A percentile compares a stretch with the other conserved stretches of the same genome.
Conservation (phyloP, 306 rosid genomes). For the Lathyrus sativus region DNA sequence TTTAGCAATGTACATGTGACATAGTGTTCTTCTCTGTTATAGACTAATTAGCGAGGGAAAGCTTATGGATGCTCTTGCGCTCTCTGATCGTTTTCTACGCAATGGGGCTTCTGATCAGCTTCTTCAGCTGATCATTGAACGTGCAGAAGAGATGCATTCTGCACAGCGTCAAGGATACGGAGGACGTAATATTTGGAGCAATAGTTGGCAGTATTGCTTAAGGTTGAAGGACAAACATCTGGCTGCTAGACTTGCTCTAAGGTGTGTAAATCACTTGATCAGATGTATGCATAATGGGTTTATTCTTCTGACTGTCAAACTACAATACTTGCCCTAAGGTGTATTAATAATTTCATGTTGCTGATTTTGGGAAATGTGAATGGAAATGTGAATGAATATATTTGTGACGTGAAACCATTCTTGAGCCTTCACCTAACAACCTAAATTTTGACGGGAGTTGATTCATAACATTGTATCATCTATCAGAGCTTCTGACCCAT, state of each 20-base stretch:
- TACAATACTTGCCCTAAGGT: constrained; percentile 73
- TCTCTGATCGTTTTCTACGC: constrained; percentile 95
- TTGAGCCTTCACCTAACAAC: neutral
- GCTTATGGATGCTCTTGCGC: constrained; percentile 95
- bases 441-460: neutral
- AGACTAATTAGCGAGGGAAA: constrained; percentile 89
- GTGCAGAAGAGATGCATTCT: constrained; percentile 64
- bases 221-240: constrained; percentile 87
- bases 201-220: constrained; percentile 97
- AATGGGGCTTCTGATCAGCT: constrained; percentile 90
- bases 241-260: constrained; percentile 90
- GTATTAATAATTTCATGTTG: constrained; percentile 40
- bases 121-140: constrained; percentile 85
- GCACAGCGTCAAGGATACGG: constrained; percentile 65
- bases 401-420: constrained; percentile 23
- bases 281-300: constrained; percentile 17
- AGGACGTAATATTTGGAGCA: constrained; percentile 66
- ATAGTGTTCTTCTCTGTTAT: constrained; percentile 32
- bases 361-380: constrained; percentile 31
- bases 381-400: constrained; percentile 31
- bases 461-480: neutral
- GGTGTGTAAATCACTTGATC: constrained; percentile 53
- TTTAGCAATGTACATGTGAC: constrained; percentile 33
- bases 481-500: constrained; percentile 9
- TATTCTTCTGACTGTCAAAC: constrained; percentile 39